Base-by-base conservation (phyloP, 768 basidiomycete species). In the button mushroom (Agaricus bisporus) region DNA sequence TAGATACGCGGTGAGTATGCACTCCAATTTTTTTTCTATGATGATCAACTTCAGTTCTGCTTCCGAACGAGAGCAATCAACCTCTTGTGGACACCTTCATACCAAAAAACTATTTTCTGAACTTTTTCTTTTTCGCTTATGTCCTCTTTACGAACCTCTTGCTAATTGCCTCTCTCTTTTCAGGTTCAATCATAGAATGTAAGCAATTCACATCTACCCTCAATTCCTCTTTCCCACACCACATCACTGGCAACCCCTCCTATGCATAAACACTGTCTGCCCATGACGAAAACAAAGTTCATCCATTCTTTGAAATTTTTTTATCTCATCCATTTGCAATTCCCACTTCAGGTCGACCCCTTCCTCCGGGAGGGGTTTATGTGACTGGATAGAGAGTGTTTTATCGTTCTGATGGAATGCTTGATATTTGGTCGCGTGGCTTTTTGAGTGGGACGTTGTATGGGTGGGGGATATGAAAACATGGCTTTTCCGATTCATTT, bases 221-320 rank as follows among this genome's bases (percentile, higher is more conserved):
- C 22, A 22, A 22, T 22, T 22, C 22, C 22, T 22, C 22, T 22
- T 22, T 22, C 4, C 22, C 22, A 22, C 22, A 22, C 22, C 22
- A 22, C 22, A 4, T 22, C 22, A 4, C 22, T 22, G 22, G 22
- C 22, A 1, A 22, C 22, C 4, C 22, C 22, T 22, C 22, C 22
- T 22, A 22, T 4, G 22, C 22, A n/a, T 22, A 22, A 22, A 4
- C 22, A 22, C 22, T 22, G 22, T 8, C 12, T 29, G 48, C 50
- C 48, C 52, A 70, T 67, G 84, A 86, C 73, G 84, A 86, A 84
- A 86, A 70, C 68, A 47, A 79, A 87, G 85, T 86, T 87, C 78
- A 86, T 87, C 85, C 85, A 86, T 87, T 87, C 85, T 75, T 87
- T 85, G 85, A 86, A 72, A 68, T 11, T 32, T 32, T 45, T 70